Evolutionary conservation across 176 grass and related monocot species (phyloP).

Genomic region (Saccharum spontaneum): DNA sequence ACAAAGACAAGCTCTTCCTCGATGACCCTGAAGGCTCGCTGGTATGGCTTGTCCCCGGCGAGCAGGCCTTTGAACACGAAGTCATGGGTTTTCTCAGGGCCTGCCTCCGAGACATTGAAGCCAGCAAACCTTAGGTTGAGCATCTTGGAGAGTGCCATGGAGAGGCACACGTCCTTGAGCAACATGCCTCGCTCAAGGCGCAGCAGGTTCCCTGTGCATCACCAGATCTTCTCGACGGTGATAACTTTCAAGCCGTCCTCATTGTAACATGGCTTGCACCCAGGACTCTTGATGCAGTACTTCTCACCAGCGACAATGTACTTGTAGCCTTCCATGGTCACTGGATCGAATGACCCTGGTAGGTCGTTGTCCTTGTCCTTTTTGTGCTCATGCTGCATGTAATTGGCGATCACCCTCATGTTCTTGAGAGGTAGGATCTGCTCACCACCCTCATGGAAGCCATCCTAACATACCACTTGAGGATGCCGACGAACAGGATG

Average conservation of each 20-base stretch:
- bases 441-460: neutral
- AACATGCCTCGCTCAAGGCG: fast-evolving
- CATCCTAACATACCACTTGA: neutral
- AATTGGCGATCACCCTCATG: neutral
- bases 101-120: neutral
- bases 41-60: neutral
- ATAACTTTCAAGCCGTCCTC: neutral
- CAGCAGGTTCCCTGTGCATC: neutral
- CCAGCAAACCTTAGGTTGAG: neutral
- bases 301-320: neutral
- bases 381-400: neutral
- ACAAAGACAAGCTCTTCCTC: neutral
- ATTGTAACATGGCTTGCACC: too few relatives aligned
- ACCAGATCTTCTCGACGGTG: neutral
- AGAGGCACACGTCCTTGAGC: conserved; percentile 13
- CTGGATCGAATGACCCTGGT: neutral
- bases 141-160: conserved; percentile 9
- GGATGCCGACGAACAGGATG: neutral
- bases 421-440: neutral
- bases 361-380: neutral
- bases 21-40: neutral
- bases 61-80: neutral
- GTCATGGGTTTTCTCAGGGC: neutral
- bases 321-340: neutral
- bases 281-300: neutral